Percentiles rank a stretch among this genome's conserved stretches.
Evolutionary conservation across 2,329 filamentous ascomycete genomes (phyloP).

Genomic region (Arthroderma sp.): DNA sequence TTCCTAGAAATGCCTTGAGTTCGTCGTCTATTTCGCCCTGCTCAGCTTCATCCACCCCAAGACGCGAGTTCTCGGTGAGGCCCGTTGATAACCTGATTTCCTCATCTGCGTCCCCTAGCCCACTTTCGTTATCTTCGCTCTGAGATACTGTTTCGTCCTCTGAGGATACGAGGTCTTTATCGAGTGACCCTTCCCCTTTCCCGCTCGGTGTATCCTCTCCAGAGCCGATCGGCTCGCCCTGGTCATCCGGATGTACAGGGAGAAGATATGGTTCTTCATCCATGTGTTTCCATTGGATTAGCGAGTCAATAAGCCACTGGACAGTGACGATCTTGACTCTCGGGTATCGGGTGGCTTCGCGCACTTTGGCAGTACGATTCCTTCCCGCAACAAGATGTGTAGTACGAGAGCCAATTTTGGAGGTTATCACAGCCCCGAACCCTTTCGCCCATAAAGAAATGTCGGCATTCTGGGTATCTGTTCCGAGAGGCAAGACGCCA

Average conservation of each 20-base stretch:
- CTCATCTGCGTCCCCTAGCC: constrained; percentile 26
- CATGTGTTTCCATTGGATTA: constrained; percentile 69
- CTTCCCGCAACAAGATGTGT: constrained; percentile 41
- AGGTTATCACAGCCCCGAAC: constrained; percentile 58
- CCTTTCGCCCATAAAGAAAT: constrained; percentile 74
- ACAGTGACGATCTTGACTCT: constrained; percentile 84
- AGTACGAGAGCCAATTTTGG: constrained; percentile 33
- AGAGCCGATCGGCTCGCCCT: constrained; percentile 27
- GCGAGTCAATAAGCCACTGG: constrained; percentile 75
- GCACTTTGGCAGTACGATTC: constrained; percentile 79
- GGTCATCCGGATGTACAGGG: constrained; percentile 58
- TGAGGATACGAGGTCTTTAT: constrained; percentile 8
- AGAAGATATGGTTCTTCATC: constrained; percentile 71
- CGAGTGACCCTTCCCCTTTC: constrained; percentile 2
- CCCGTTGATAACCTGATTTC: constrained; percentile 40
- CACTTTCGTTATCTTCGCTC: constrained; percentile 19
- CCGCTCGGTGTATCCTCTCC: constrained; percentile 18
- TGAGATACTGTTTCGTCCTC: constrained; percentile 14
- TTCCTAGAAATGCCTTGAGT: constrained; percentile 55
- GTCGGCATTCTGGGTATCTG: constrained; percentile 68
- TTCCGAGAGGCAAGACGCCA: constrained; percentile 72
- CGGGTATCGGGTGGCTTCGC: constrained; percentile 65
- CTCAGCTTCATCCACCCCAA: constrained; percentile 48
- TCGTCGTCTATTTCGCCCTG: constrained; percentile 57
- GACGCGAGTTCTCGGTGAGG: constrained; percentile 35